Evolutionary conservation across 768 basidiomycete species (phyloP), one percentile per base, ranked within the genome.

Genomic region (Amanita subjunquillea): DNA sequence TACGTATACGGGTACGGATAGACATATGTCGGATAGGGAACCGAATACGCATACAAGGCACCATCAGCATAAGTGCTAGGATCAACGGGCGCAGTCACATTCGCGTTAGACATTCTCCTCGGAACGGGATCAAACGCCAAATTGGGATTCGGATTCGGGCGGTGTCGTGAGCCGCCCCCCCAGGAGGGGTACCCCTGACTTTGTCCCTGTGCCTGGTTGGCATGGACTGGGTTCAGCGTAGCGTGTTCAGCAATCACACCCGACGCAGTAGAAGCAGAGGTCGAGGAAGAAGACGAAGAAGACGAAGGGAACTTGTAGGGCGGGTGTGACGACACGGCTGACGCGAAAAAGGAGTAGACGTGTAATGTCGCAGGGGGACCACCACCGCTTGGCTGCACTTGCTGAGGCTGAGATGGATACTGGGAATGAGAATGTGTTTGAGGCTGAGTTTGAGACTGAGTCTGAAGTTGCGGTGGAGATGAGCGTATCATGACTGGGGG

Each of bases 281-380:
- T 8, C 10, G 51, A 22, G 25, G 50, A 13, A 0, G 50, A 20
- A 4, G 42, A 41, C 8, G 30, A 25, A 25, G 23, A 25, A 25
- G 3, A n/a, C 8, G 41, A 46, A 22, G 51, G 51, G 29, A 52
- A 52, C n/a, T 39, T 27, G 51, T 43, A 52, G 3, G 41, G 40
- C 6, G 51, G 51, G 15, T 32, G 17, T 7, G 51, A 52, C 7
- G 51, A 44, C 20, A 52, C 51, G 13, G 51, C 41, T 2, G 51
- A 22, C 13, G 52, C 17, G 46, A 53, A 47, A 39, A 47, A 47
- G 10, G 52, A 43, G 36, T 53, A 47, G 15, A 52, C 29, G 41
- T 44, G 44, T 3, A 46, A 15, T 20, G 38, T 48, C 13, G 45
- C 5, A 37, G 40, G 44, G 12, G 45, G 17, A 17, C 17, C 17